Base-by-base conservation (phyloP, 2,329 filamentous ascomycete species). In the Colletotrichum incanum region DNA sequence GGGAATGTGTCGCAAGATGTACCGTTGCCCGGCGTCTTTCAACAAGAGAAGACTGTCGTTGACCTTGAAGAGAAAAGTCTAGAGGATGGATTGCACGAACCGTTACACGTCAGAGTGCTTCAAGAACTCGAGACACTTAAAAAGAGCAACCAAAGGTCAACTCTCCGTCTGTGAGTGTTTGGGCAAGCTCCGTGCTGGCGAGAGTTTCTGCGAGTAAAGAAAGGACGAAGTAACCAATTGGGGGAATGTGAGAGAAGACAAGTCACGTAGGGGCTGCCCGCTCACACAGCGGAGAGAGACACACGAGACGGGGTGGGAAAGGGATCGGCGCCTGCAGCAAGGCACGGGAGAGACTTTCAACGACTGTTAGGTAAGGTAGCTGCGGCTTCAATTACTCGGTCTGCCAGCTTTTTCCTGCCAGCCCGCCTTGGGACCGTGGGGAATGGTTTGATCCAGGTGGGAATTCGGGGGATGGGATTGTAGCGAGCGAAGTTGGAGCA, bases 121-220 rank as follows among this genome's bases (percentile, higher is more conserved):
- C 28, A 37, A 55, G 31, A 14, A 37, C 11, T 39, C 34, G 54
- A 34, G 18, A 23, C 20, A 23, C 8, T 5, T 23, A 7, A 14
- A n/a, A 16, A 54, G 20, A 26, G 55, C n/a, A 23, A n/a, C 54
- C 54, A 16, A 7, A 34, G 20, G 6, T 31, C 50, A 34, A n/a
- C 9, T 37, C 31, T 39, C 8, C 23, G 31, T 11, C 16, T 37
- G 47, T 11, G 31, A 8, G 49, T 26, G 63, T 34, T 6, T 60
- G 45, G 43, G 34, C 26, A 11, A 41, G 39, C 41, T 34, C 37
- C 28, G 28, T 31, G 28, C 28, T 31, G 18, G 56, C 41, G 56
- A 71, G 56, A 23, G 52, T 71, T 71, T 71, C 55, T 71, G 68
- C 64, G 68, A 71, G 39, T n/a, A 43, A 56, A 56, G 41, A n/a